Percentiles rank a stretch among this genome's conserved stretches.
These are phyloP conservation scores for Endocladia muricata DNA, from an alignment of 31 red algal species.

Conservation along the genomic window DNA sequence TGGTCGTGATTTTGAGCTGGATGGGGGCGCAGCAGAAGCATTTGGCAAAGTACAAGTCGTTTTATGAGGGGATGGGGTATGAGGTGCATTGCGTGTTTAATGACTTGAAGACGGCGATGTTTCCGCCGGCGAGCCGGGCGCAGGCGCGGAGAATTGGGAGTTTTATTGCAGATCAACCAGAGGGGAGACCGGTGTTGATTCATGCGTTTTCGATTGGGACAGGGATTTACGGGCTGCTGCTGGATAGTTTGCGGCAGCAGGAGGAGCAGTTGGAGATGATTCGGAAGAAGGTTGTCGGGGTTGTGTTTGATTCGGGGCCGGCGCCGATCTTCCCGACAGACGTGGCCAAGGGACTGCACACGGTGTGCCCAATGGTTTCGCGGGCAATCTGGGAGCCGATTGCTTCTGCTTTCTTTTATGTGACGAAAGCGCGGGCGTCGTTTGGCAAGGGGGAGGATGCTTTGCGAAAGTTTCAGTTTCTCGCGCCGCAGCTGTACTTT, in stretches of 20 bases:
- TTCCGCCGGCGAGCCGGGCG: constrained; percentile 57
- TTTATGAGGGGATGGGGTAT: constrained; percentile 80
- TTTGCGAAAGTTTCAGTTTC: constrained; percentile 67
- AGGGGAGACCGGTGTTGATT: constrained; percentile 79
- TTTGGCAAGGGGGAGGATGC: constrained; percentile 82
- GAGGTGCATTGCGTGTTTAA: constrained; percentile 85
- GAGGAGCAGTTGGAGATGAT: constrained; percentile 66
- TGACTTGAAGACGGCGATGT: constrained; percentile 68
- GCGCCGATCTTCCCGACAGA: constrained; percentile 76
- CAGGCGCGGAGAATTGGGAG: constrained; percentile 69
- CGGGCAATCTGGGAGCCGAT: constrained; percentile 72
- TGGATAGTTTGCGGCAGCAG: constrained; percentile 69
- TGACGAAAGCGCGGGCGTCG: constrained; percentile 70
- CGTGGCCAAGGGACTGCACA: constrained; percentile 86
- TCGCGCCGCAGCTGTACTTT: constrained; percentile 91
- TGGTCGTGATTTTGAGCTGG: constrained; percentile 90
- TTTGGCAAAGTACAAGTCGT: constrained; percentile 72
- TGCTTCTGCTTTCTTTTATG: constrained; percentile 61
- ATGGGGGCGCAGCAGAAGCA: constrained; percentile 85
- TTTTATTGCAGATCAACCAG: constrained; percentile 68
- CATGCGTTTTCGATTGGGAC: constrained; percentile 97
- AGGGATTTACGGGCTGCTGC: constrained; percentile 88
- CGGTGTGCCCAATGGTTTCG: constrained; percentile 80
- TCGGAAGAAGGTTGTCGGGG: constrained; percentile 66
- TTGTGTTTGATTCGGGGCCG: constrained; percentile 97